phyloP scores from a whole-genome alignment of 192 early-diverging fungal species.

The Podila verticillata region DNA sequence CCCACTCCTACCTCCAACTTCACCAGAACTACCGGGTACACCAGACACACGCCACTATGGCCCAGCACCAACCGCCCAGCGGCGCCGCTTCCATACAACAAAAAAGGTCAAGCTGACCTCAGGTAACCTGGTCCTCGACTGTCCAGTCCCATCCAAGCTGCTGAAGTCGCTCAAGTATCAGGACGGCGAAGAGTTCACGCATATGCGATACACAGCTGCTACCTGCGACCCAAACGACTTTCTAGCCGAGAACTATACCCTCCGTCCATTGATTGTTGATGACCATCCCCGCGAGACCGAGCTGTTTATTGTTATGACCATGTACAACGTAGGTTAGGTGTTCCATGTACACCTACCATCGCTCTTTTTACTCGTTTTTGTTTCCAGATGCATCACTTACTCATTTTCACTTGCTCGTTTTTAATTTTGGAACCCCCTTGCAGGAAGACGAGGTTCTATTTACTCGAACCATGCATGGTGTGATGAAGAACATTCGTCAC shows the following conservation, averaged over 20 bases:
- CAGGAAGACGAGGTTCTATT: conserved; percentile 92
- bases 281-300: conserved; percentile 67
- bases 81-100: conserved; percentile 58
- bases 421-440: conserved; percentile 1
- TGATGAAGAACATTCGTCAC: conserved; percentile 93
- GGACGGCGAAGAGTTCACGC: conserved; percentile 84
- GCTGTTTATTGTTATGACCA: conserved; percentile 86
- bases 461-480: conserved; percentile 84
- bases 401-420: too few species aligned
- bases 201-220: conserved; percentile 94
- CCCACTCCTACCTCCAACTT: not conserved
- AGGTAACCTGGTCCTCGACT: conserved; percentile 80
- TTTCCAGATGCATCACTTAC: not conserved
- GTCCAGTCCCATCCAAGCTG: conserved; percentile 70
- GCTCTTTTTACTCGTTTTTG: not conserved
- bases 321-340: conserved; percentile 80
- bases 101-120: conserved; percentile 69
- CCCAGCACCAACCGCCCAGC: conserved; percentile 55
- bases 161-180: conserved; percentile 60
- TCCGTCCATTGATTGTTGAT: conserved; percentile 68
- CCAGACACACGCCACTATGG: conserved; percentile 52
- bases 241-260: conserved; percentile 72
- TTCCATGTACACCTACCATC: too few species aligned
- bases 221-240: conserved; percentile 92
- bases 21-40: conserved; percentile 7